Evolutionary conservation across 1,284 basidiomycete species (phyloP).

Genomic region (Marasmius tenuissimus): DNA sequence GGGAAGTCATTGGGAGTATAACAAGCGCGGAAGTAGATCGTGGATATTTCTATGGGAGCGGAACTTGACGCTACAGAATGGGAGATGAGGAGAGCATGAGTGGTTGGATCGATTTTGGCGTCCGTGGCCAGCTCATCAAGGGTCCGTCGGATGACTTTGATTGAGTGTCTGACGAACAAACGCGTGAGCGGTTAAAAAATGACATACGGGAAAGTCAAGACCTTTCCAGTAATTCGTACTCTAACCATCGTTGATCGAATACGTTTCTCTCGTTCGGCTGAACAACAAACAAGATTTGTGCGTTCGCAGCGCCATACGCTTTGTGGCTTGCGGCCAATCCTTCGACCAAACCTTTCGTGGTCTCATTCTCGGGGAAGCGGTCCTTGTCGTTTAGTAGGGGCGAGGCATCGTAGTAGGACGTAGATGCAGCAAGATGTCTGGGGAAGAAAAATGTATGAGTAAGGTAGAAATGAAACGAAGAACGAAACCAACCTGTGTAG

Average conservation of each 20-base stretch:
- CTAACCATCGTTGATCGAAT: conserved; percentile 90
- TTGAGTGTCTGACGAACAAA: conserved; percentile 55
- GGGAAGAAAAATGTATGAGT: not conserved
- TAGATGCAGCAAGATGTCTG: conserved; percentile 69
- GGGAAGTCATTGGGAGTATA: conserved; percentile 88
- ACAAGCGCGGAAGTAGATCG: conserved; percentile 86
- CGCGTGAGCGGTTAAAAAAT: not conserved
- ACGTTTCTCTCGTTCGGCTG: conserved; percentile 93
- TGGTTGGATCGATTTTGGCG: conserved; percentile 46
- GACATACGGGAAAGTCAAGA: conserved; percentile 22
- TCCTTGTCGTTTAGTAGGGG: conserved; percentile 47
- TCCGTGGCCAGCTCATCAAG: conserved; percentile 63
- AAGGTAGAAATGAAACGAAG: not conserved
- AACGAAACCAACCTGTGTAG: conserved; percentile 68
- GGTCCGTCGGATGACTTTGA: conserved; percentile 75
- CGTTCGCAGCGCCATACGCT: conserved; percentile 62
- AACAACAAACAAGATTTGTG: conserved; percentile 84
- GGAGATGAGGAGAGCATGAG: conserved; percentile 28
- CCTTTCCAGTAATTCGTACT: conserved; percentile 83
- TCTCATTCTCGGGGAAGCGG: conserved; percentile 77
- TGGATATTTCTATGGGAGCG: conserved; percentile 67
- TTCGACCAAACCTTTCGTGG: conserved; percentile 67
- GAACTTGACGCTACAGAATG: conserved; percentile 42
- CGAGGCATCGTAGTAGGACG: conserved; percentile 64
- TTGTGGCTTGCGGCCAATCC: conserved; percentile 83